These are phyloP conservation scores for Barbatosphaeria neglecta DNA, from an alignment of 495 filamentous ascomycete genomes.

Conservation along the genomic window DNA sequence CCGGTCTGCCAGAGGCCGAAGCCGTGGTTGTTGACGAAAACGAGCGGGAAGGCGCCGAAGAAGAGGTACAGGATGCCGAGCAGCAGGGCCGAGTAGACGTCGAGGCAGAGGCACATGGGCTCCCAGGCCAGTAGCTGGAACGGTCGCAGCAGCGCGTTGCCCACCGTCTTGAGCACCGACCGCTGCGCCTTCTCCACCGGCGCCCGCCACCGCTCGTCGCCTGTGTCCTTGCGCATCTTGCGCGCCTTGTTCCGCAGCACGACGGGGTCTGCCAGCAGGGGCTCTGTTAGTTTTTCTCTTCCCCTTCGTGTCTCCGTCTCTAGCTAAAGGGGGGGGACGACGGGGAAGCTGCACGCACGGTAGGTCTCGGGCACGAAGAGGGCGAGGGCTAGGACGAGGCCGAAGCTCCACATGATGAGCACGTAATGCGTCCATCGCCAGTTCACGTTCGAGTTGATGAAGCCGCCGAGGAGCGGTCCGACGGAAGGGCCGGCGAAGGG, in stretches of 20 bases:
- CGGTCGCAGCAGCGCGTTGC: conserved; percentile 62
- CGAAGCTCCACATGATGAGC: conserved; percentile 67
- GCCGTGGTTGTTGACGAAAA: conserved; percentile 66
- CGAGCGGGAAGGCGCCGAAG: conserved; percentile 82
- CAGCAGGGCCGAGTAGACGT: conserved; percentile 72
- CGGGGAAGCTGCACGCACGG: conserved; percentile 28
- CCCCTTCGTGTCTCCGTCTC: neutral
- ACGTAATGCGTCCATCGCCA: conserved; percentile 92
- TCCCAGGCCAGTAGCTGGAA: conserved; percentile 74
- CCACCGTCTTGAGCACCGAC: conserved; percentile 60
- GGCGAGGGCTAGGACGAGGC: conserved; percentile 48
- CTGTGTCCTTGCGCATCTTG: conserved; percentile 60
- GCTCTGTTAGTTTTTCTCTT: neutral
- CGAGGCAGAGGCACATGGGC: conserved; percentile 78
- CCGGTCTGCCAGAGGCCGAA: conserved; percentile 76
- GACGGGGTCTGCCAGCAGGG: conserved; percentile 44
- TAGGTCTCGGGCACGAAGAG: conserved; percentile 88
- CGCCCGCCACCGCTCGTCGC: conserved; percentile 63
- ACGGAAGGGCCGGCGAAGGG: conserved; percentile 64
- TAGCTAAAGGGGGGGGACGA: neutral
- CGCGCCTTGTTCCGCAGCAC: conserved; percentile 66
- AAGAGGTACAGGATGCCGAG: conserved; percentile 89
- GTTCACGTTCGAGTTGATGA: conserved; percentile 59
- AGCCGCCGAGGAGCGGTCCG: conserved; percentile 46
- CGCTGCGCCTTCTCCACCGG: conserved; percentile 69